Percentiles rank a stretch among this genome's conserved stretches.
These are phyloP conservation scores for Creolimax fragrantissima DNA, from an alignment of 78 protist genomes.

Conservation along the genomic window DNA sequence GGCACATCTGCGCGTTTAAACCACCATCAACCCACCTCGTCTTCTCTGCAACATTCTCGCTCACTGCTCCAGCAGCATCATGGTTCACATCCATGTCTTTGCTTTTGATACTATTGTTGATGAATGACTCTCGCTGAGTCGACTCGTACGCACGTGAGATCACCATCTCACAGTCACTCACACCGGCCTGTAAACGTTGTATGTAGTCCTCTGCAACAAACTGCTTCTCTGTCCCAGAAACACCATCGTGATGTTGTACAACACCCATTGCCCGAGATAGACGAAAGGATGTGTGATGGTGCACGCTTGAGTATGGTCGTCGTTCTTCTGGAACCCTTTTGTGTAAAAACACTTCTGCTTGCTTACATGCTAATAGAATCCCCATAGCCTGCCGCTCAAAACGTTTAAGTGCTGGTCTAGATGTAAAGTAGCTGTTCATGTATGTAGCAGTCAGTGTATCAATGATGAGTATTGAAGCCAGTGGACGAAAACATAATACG, in stretches of 20 bases:
- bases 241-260: slow-evolving; percentile 80
- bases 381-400: slow-evolving; percentile 18
- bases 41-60: no score
- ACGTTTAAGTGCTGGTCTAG: slow-evolving; percentile 66
- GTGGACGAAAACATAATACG: no score
- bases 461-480: no score
- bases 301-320: background rate
- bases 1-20: background rate
- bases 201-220: slow-evolving; percentile 74
- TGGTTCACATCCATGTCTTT: no score
- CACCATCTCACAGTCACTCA: background rate
- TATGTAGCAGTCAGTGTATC: no score
- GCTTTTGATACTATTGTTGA: no score
- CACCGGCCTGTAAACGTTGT: slow-evolving; percentile 27
- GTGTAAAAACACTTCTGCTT: background rate
- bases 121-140: background rate
- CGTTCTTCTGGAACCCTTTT: background rate
- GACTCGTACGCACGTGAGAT: background rate
- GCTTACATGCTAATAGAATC: background rate
- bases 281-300: background rate
- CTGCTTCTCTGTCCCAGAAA: slow-evolving; percentile 72
- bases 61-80: no score
- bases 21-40: no score
- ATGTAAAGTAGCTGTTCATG: slow-evolving; percentile 57
- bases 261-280: slow-evolving; percentile 52